Conservation (phyloP, 208 protist genomes). For the Crithidia expoeki region DNA sequence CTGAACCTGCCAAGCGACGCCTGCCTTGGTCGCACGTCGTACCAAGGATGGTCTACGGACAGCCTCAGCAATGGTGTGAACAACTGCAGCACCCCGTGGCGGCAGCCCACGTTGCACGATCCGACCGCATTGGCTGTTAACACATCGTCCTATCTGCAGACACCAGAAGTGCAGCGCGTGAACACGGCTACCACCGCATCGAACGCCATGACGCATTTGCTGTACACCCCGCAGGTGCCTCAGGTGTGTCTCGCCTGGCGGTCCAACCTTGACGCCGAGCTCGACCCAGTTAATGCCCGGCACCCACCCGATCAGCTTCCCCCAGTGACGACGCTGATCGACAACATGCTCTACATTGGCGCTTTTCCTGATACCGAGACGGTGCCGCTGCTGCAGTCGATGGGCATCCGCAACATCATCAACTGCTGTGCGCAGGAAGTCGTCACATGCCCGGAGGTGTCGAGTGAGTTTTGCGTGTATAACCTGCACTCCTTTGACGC, state of each 20-base stretch:
- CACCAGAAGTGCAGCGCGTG: constrained; percentile 40
- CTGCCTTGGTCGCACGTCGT: constrained; percentile 26
- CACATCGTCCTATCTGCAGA: constrained; percentile 24
- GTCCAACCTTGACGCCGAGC: constrained; percentile 56
- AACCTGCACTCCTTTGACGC: constrained; percentile 55
- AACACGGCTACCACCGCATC: constrained; percentile 6
- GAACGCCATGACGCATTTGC: constrained; percentile 18
- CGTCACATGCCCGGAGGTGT: constrained; percentile 34
- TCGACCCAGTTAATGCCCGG: constrained; percentile 38
- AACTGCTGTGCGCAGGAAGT: constrained; percentile 82
- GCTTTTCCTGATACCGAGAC: constrained; percentile 72
- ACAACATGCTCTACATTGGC: constrained; percentile 73
- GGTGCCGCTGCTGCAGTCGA: constrained; percentile 46
- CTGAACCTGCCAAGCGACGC: constrained; percentile 16
- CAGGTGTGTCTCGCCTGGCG: constrained; percentile 50
- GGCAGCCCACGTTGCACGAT: neutral
- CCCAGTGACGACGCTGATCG: constrained; percentile 57
- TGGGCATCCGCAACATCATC: constrained; percentile 69
- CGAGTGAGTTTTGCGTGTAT: constrained; percentile 48
- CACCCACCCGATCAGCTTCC: constrained; percentile 35
- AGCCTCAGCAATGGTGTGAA: neutral
- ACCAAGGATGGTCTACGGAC: constrained; percentile 17
- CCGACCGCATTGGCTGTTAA: neutral
- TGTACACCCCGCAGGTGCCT: constrained; percentile 72
- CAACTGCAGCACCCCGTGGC: constrained; percentile 22